Base-by-base conservation (phyloP, 805 yeast genomes). In the Kazachstania africana region DNA sequence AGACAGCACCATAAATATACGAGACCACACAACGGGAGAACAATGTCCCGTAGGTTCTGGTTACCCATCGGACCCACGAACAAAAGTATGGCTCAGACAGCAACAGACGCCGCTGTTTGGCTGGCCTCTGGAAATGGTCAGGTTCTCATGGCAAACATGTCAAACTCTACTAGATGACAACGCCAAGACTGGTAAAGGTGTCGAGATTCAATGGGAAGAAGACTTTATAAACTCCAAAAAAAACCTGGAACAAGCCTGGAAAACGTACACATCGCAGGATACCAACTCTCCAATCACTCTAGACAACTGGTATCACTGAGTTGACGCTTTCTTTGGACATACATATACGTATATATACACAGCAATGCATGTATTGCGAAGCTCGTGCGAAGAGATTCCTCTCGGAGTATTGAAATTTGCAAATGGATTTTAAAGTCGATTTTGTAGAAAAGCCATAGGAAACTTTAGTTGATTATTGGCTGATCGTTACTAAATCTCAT, bases 131-230 rank as follows among this genome's bases (percentile, higher is more conserved):
- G 68, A 80, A 8, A 71, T 78, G 28, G 66, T 79, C 6, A 60
- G 99, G 31, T 91, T 78, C 47, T 83, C 94, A 24, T 91, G 99
- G 99, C 91, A 83, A 45, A 91, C 98, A 0, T 74, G 95, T 1
- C 74, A 72, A 42, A 93, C 83, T 38, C 63, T 81, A 23, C 55
- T 88, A 24, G 65, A 63, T 9, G 69, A 65, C 25, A 60, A 65
- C 20, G 39, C 40, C 4, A 36, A 39, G 8, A 34, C 35, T 2
- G 37, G 38, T 27, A 67, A 66, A 0, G 74, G 72, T 4, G 58
- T 66, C 1, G 61, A 62, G 1, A 71, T 84, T 33, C 66, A 68
- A 13, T 84, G 88, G 75, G 69, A 63, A 37, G 70, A 65, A 28
- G 65, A 64, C 16, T 55, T 52, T 29, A 42, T 55, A 13, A 48